Percentiles rank a stretch among this genome's conserved stretches.
Conservation (phyloP, 192 early-diverging fungal genomes). For the Gamsiella multidivaricata region DNA sequence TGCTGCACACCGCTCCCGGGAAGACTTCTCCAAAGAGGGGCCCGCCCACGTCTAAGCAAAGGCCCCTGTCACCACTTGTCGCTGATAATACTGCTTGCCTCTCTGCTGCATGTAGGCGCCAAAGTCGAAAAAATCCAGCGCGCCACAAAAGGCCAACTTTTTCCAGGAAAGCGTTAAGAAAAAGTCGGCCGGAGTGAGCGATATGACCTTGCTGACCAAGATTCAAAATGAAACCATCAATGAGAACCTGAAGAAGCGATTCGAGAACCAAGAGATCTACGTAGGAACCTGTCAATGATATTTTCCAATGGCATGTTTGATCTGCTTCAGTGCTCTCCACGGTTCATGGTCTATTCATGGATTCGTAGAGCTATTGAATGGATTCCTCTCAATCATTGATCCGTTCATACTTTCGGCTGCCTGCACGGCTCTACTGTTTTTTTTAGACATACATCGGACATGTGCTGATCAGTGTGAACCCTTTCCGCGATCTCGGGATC, state of each 20-base stretch:
- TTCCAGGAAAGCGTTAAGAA: conserved; percentile 76
- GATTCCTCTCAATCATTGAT: not conserved
- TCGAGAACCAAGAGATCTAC: conserved; percentile 88
- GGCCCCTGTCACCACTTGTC: no score
- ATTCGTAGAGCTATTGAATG: no score
- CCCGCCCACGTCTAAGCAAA: no score
- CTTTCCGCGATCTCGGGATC: conserved; percentile 95
- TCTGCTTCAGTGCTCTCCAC: not conserved
- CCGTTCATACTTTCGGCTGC: not conserved
- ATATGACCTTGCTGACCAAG: conserved; percentile 94
- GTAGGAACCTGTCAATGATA: conserved; percentile 59
- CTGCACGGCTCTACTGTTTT: not conserved
- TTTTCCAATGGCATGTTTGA: not conserved
- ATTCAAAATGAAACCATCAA: conserved; percentile 96
- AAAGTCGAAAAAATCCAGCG: conserved; percentile 41
- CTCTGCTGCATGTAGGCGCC: conserved; percentile 29
- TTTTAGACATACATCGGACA: conserved; percentile 94
- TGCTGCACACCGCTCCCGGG: no score
- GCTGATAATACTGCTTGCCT: no score
- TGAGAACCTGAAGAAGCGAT: conserved; percentile 93
- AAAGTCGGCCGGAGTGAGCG: conserved; percentile 84
- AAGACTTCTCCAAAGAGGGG: no score
- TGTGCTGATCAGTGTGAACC: conserved; percentile 92
- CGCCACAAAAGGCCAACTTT: conserved; percentile 55
- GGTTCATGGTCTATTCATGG: not conserved